Base-by-base conservation (phyloP, 179 eudicot species). In the Kewa caespitosa region DNA sequence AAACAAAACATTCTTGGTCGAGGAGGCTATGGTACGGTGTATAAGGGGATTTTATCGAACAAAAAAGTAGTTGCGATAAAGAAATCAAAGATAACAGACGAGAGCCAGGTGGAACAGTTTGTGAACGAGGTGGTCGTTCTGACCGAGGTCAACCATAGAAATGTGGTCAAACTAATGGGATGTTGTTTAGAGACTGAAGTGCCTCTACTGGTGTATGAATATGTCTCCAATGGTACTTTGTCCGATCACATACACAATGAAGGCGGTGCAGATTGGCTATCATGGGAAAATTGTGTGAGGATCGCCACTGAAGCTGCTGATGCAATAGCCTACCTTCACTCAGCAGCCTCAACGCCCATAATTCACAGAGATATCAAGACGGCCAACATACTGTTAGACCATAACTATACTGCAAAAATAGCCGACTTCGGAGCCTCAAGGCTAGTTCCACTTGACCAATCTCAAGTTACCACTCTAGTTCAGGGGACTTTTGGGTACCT, bases 11-110 rank as follows among this genome's bases (percentile, higher is more conserved):
- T 89, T 46, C 75, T 89, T 57, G 85, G 87, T 20, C 74, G 69
- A 65, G 87, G 89, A 36, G 87, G 87, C 7, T 80, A 31, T 73
- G 83, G 81, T 27, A 80, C 81, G 0, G 80, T 83, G 7, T 83
- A 79, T 55, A 82, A 82, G 63, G 86, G 82, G 3, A 52, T 77
- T 66, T 33, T 84, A 36, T 7, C 70, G 25, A 62, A 80, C 46
- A 37, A 72, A 12, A 72, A 31, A 27, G 72, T 75, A 4, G 80
- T 84, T 2, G 82, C 84, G 1, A 63, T 79, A 0, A 81, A 81
- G 63, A 81, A 81, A 68, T 84, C 87, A 6, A 81, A 70, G 59
- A 27, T 60, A 42, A 74, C 59, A 20, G 80, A 78, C 63, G 68
- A 70, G 42, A 55, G 70, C 30, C 80, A 84, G 48, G 55, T 79